Evolutionary conservation across 768 basidiomycete genomes (phyloP).

Genomic region (Cystofilobasidium ferigula): DNA sequence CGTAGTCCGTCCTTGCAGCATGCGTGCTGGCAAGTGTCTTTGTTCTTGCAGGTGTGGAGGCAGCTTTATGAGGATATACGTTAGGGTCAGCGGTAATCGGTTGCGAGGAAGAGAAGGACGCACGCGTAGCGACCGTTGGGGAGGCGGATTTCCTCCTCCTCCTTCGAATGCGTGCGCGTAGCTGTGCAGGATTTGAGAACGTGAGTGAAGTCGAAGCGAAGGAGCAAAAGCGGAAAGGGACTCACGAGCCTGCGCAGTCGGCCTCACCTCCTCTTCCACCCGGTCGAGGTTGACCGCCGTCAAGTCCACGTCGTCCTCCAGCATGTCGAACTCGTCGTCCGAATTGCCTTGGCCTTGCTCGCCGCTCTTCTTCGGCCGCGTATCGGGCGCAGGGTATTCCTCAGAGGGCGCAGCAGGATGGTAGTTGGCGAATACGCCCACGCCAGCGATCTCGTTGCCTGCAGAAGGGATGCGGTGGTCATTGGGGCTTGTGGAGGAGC

Average conservation of each 20-base stretch:
- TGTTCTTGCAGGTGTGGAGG: slow-evolving; percentile 12
- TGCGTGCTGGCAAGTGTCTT: slow-evolving; percentile 4
- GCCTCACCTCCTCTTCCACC: background rate
- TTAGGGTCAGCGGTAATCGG: too few relatives aligned
- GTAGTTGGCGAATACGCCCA: slow-evolving; percentile 14
- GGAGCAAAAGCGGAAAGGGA: too few relatives aligned
- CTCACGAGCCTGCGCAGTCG: background rate
- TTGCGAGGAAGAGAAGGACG: background rate
- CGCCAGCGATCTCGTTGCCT: slow-evolving; percentile 22
- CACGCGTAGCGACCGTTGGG: slow-evolving; percentile 13
- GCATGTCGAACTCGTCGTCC: background rate
- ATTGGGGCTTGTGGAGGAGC: background rate
- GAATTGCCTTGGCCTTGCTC: background rate
- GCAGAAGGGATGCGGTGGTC: background rate
- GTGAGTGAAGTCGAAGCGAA: background rate
- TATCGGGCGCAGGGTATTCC: slow-evolving; percentile 21
- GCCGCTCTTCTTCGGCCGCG: background rate
- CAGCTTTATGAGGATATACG: background rate
- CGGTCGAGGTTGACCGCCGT: background rate
- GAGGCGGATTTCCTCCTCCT: background rate
- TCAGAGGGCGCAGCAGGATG: background rate
- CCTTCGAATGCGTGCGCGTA: background rate
- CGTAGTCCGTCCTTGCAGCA: slow-evolving; percentile 10
- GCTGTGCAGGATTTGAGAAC: background rate
- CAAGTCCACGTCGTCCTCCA: background rate